Base-by-base conservation (phyloP, 2,329 filamentous ascomycete species). In the Hysterium pulicare region DNA sequence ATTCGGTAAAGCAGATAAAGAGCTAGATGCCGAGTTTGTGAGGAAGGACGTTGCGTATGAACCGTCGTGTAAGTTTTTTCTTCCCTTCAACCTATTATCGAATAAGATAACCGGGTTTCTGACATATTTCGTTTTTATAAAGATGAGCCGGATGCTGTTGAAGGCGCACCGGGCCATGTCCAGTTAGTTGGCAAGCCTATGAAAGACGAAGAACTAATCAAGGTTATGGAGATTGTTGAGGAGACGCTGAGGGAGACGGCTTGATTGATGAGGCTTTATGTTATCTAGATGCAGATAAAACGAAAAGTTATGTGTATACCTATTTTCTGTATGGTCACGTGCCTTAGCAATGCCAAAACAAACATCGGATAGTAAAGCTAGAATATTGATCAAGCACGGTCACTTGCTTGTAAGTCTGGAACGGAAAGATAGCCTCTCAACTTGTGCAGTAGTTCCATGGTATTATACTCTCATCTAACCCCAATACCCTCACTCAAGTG, bases 111-210 rank as follows among this genome's bases (percentile, higher is more conserved):
- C 11, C 38, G 1, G 5, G n/a, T n/a, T n/a, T n/a, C 15, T 49
- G 33, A 47, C 19, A 26, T 26, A 34, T n/a, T n/a, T n/a, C n/a
- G n/a, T n/a, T n/a, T 31, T 7, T 22, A 35, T 31, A 11, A 21
- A 77, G 73, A 76, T 48, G 48, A 69, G 3, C 61, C 71, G 0
- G 62, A 66, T 4, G 48, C 52, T 0, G 54, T 67, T 0, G 66
- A 76, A 30, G 72, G 71, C 1, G 61, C 67, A 3, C 74, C 75
- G 0, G 71, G 70, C 16, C 63, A 72, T 3, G 50, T 78, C 3
- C 74, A 78, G 47, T 47, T 78, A 3, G 54, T 74, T 16, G 66
- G 74, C 0, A 69, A 68, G 7, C 62, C 64, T 1, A 69, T 75
- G 59, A 67, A 69, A 35, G 75, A 78, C 16, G 74, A 78, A 47